These are phyloP conservation scores for Rhodotorula sp. DNA, from an alignment of 1,284 basidiomycete genomes.

Conservation along the genomic window DNA sequence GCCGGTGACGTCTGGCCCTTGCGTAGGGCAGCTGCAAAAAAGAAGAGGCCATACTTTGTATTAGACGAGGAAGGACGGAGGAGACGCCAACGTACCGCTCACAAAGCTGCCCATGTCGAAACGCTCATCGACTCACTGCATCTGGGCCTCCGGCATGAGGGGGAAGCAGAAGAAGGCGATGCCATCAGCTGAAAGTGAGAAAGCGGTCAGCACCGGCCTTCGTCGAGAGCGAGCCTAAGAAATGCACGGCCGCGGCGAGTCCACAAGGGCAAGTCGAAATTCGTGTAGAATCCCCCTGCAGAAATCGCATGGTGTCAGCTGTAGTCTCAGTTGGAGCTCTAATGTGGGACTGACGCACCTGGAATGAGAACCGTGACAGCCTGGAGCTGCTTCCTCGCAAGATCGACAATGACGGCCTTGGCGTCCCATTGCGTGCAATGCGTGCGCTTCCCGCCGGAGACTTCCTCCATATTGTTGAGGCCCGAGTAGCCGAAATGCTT, in stretches of 20 bases:
- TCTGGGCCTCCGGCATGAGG: not conserved
- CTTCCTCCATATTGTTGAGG: not conserved
- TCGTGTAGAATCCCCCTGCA: constrained; percentile 4
- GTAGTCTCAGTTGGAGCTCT: not conserved
- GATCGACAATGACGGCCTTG: not conserved
- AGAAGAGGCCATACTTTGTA: no score
- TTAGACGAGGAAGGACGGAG: no score
- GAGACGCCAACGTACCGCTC: not conserved
- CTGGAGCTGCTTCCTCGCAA: not conserved
- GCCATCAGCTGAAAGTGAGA: not conserved
- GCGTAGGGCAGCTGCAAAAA: constrained; percentile 9
- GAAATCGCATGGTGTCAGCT: not conserved
- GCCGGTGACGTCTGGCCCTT: not conserved
- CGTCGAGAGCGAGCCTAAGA: not conserved
- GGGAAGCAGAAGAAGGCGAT: not conserved
- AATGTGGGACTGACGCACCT: not conserved
- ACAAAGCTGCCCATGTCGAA: constrained; percentile 13
- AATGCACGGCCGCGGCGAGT: constrained; percentile 5
- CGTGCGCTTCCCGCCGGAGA: not conserved
- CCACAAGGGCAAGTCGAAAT: not conserved
- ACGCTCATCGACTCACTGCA: constrained; percentile 16
- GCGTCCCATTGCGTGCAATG: constrained; percentile 4
- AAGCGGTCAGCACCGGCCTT: not conserved
- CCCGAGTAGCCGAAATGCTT: constrained; percentile 18
- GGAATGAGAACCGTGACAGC: not conserved